Conservation (phyloP, 2,329 filamentous ascomycete species). For the Herpotrichia juniperi region DNA sequence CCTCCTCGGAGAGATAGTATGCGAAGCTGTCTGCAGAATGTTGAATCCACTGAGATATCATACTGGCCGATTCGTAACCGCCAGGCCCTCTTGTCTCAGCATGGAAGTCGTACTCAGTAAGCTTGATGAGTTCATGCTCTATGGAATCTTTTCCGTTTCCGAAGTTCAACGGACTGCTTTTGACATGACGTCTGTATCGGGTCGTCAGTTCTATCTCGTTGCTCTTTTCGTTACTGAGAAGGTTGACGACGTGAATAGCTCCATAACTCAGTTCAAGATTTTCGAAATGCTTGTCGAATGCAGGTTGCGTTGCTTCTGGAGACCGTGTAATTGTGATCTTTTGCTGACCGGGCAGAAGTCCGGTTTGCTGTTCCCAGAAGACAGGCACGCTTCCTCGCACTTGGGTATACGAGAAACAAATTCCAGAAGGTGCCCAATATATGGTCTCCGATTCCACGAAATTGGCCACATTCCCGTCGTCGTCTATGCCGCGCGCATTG, state of each 20-base stretch:
- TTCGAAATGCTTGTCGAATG: slow-evolving; percentile 94
- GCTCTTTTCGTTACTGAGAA: slow-evolving; percentile 87
- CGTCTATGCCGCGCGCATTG: slow-evolving; percentile 96
- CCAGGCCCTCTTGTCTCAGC: slow-evolving; percentile 86
- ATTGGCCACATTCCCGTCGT: slow-evolving; percentile 96
- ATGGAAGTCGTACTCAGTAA: slow-evolving; percentile 95
- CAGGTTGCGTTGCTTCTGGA: slow-evolving; percentile 86
- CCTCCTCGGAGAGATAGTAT: slow-evolving; percentile 85
- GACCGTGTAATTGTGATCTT: slow-evolving; percentile 93
- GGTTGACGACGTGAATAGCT: slow-evolving; percentile 88
- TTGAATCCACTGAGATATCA: slow-evolving; percentile 80
- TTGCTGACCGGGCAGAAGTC: slow-evolving; percentile 87
- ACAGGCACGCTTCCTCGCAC: slow-evolving; percentile 91
- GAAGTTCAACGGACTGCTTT: slow-evolving; percentile 71
- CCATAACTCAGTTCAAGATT: slow-evolving; percentile 86
- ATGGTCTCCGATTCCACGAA: slow-evolving; percentile 98
- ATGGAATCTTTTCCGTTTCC: slow-evolving; percentile 58
- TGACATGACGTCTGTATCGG: slow-evolving; percentile 79
- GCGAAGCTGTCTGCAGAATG: slow-evolving; percentile 84
- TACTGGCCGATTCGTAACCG: slow-evolving; percentile 88
- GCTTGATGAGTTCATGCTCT: slow-evolving; percentile 76
- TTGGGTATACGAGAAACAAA: slow-evolving; percentile 93
- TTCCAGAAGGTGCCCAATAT: slow-evolving; percentile 78
- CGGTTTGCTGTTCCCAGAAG: slow-evolving; percentile 95
- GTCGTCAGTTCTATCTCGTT: slow-evolving; percentile 84